phyloP scores from a whole-genome alignment of 345 rosid genomes.

The Leavenworthia alabamica region DNA sequence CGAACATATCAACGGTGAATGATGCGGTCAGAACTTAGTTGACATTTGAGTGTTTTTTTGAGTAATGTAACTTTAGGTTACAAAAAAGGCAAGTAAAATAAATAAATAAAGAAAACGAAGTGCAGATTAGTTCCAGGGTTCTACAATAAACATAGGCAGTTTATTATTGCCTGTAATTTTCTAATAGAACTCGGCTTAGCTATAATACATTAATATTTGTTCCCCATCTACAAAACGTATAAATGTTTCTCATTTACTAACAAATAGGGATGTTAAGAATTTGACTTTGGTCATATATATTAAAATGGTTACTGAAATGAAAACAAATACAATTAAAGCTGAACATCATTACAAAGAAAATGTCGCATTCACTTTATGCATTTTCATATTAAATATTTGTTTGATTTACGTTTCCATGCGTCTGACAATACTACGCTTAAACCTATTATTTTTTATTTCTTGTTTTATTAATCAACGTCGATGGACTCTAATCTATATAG shows the following conservation, averaged over 20 bases:
- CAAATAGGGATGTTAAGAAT: background rate
- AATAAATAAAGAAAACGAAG: background rate
- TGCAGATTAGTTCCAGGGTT: background rate
- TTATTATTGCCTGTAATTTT: slow-evolving; percentile 7
- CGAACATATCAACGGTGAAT: slow-evolving; percentile 39
- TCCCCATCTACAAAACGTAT: background rate
- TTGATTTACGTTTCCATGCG: slow-evolving; percentile 11
- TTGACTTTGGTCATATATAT: background rate
- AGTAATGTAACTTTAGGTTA: slow-evolving; percentile 10
- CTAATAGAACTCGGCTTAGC: no score
- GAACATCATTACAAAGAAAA: slow-evolving; percentile 10
- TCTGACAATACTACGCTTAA: slow-evolving; percentile 2
- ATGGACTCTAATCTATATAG: background rate
- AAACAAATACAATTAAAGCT: slow-evolving; percentile 14
- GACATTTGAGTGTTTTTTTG: slow-evolving; percentile 1
- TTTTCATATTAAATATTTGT: background rate
- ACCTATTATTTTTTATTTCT: background rate
- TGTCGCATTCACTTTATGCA: slow-evolving; percentile 6
- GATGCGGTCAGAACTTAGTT: slow-evolving; percentile 27
- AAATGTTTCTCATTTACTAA: background rate
- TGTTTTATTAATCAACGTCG: background rate
- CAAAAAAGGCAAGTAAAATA: background rate
- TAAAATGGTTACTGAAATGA: slow-evolving; percentile 5
- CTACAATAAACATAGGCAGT: background rate
- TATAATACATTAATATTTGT: background rate